Conservation (phyloP, 805 yeast species). For the Cyberlindnera petersonii region DNA sequence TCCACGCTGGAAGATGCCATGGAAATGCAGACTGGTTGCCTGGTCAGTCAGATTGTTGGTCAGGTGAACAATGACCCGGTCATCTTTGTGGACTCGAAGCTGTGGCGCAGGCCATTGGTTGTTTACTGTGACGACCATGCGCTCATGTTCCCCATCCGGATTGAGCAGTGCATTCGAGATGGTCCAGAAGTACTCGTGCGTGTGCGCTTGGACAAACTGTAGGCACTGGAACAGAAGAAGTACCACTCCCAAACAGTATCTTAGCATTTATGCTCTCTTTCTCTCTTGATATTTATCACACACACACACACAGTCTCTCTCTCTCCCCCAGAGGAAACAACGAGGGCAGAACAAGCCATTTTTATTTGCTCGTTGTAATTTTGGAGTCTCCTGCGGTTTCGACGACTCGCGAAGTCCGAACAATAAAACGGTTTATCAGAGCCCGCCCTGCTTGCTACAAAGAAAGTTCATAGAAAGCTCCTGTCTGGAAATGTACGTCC, state of each 20-base stretch:
- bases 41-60: slow-evolving; percentile 36
- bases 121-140: slow-evolving; percentile 59
- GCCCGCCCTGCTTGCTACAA: too few relatives aligned
- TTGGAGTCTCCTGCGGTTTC: too few relatives aligned
- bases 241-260: background rate
- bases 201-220: slow-evolving; percentile 7
- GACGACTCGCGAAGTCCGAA: too few relatives aligned
- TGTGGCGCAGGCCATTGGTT: slow-evolving; percentile 50
- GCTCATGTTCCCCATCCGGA: slow-evolving; percentile 52
- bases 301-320: too few relatives aligned
- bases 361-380: slow-evolving; percentile 1
- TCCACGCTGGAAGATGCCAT: slow-evolving; percentile 78
- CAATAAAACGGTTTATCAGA: too few relatives aligned
- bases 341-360: background rate
- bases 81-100: slow-evolving; percentile 38
- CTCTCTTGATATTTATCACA: too few relatives aligned
- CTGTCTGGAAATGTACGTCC: too few relatives aligned
- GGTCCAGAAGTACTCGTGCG: slow-evolving; percentile 35
- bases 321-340: too few relatives aligned
- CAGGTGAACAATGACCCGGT: slow-evolving; percentile 38
- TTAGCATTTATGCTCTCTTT: too few relatives aligned
- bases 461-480: too few relatives aligned
- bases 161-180: slow-evolving; percentile 38
- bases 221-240: too few relatives aligned
- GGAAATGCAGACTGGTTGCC: slow-evolving; percentile 53